These are phyloP conservation scores for Eucalyptus lansdowneana DNA, from an alignment of 345 rosid species.

Conservation along the genomic window DNA sequence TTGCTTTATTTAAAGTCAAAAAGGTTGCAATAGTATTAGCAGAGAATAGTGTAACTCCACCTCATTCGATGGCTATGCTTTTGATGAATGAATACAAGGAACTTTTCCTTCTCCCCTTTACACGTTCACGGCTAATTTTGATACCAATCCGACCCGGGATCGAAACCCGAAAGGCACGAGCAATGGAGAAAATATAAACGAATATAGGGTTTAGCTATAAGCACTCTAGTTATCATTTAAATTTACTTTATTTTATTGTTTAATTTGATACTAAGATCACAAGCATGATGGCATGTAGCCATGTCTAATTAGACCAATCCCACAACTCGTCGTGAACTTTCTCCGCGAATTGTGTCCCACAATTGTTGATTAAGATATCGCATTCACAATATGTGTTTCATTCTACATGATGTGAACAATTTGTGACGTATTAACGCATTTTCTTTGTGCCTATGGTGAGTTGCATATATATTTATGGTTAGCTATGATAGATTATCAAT, in stretches of 20 bases:
- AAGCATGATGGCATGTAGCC: background rate
- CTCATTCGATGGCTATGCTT: background rate
- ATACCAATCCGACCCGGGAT: background rate
- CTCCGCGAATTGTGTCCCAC: accelerated
- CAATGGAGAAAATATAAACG: background rate
- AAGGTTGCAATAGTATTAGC: background rate
- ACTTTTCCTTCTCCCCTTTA: background rate
- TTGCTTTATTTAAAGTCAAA: background rate
- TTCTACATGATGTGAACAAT: accelerated
- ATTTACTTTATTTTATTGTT: background rate
- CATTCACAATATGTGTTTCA: accelerated
- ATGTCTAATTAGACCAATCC: background rate
- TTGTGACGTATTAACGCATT: accelerated
- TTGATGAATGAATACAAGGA: background rate
- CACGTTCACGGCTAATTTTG: background rate
- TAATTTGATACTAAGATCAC: background rate
- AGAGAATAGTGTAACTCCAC: background rate
- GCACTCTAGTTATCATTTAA: background rate
- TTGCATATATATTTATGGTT: background rate
- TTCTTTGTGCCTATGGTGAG: background rate
- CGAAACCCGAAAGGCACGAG: background rate
- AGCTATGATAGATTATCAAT: background rate
- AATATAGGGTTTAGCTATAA: background rate
- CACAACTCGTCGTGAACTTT: accelerated
- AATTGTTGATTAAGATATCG: background rate